Percentiles rank a stretch among this genome's conserved stretches.
Evolutionary conservation across 2,329 filamentous ascomycete genomes (phyloP).

Genomic region (Neopestalotiopsis sp.): DNA sequence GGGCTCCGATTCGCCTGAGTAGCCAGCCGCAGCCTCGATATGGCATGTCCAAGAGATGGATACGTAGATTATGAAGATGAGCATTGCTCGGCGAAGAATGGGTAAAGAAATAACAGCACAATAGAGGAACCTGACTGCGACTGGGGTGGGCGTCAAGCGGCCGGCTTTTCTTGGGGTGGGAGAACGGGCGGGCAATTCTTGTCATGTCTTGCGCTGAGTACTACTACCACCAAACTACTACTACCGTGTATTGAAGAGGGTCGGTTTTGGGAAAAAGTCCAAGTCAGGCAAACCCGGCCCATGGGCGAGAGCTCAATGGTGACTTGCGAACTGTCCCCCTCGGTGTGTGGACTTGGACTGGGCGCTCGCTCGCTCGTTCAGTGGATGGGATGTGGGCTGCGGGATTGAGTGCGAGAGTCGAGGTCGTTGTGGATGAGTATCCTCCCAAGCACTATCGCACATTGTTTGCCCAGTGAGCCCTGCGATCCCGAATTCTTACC

Average conservation of each 20-base stretch:
- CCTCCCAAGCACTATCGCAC: neutral
- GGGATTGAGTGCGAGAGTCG: neutral
- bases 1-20: slow-evolving; percentile 10
- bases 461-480: slow-evolving; percentile 1
- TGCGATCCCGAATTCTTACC: slow-evolving; percentile 9
- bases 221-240: neutral
- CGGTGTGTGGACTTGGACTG: neutral
- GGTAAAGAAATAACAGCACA: slow-evolving; percentile 12
- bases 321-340: slow-evolving; percentile 5
- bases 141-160: neutral
- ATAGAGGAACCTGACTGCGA: neutral
- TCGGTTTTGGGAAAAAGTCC: neutral
- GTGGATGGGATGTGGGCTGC: neutral
- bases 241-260: neutral
- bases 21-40: slow-evolving; percentile 12
- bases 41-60: slow-evolving; percentile 16
- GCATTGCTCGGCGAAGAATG: slow-evolving; percentile 3
- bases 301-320: neutral
- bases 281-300: neutral
- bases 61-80: slow-evolving; percentile 18
- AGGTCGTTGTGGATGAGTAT: neutral
- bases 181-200: neutral
- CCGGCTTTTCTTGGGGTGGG: neutral
- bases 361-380: neutral
- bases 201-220: neutral